Conservation (phyloP, 345 rosid species). For the Eucalyptus marginata region DNA sequence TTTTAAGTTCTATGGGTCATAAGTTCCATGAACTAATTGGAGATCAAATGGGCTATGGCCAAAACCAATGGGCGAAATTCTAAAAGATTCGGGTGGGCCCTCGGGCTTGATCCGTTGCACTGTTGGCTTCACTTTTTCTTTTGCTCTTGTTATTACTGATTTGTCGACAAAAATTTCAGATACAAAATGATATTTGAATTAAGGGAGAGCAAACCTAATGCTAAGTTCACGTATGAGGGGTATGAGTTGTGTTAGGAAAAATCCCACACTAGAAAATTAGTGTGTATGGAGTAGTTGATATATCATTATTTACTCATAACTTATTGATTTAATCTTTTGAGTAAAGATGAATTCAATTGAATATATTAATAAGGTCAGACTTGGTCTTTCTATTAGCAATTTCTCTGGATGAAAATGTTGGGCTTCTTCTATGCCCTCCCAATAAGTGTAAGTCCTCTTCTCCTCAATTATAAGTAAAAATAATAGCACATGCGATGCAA, state of each 20-base stretch:
- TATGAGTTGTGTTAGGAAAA: neutral
- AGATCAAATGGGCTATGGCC: neutral
- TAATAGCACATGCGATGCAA: neutral
- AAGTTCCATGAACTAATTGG: neutral
- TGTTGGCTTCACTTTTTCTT: neutral
- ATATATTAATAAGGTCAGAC: too few relatives aligned
- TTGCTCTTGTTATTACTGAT: neutral
- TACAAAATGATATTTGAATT: neutral
- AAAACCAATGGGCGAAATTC: too few relatives aligned
- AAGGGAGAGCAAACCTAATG: neutral
- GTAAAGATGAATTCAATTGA: accelerated
- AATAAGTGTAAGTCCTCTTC: neutral
- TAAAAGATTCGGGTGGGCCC: neutral
- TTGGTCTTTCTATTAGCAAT: too few relatives aligned
- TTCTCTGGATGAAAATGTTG: too few relatives aligned
- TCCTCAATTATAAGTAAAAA: neutral
- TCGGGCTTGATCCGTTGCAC: neutral
- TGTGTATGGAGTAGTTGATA: neutral
- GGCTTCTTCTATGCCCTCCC: accelerated
- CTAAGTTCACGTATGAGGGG: neutral
- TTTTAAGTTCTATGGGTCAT: neutral
- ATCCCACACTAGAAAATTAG: neutral
- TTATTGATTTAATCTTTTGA: neutral
- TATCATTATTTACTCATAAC: neutral
- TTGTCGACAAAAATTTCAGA: neutral